Conservation (phyloP, 768 basidiomycete species). For the Xerocomellus chrysenteron region DNA sequence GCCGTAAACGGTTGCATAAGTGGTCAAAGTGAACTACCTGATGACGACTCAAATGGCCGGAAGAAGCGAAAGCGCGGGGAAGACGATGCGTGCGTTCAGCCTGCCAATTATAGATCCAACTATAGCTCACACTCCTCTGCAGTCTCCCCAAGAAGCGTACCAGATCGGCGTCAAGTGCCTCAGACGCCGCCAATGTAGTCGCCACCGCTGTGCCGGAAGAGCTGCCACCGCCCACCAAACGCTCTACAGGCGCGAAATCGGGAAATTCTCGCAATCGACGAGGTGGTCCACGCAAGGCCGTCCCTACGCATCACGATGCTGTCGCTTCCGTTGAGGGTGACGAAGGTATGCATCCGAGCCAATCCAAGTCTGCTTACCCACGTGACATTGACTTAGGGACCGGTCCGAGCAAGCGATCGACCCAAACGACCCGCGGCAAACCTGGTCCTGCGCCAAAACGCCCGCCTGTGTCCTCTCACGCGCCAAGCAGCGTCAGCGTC, state of each 20-base stretch:
- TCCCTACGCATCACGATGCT: constrained; percentile 21
- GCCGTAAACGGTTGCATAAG: constrained; percentile 38
- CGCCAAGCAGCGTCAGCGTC: constrained; percentile 26
- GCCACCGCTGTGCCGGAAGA: constrained; percentile 41
- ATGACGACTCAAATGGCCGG: constrained; percentile 49
- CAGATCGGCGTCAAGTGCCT: constrained; percentile 70
- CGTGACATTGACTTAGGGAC: constrained; percentile 39
- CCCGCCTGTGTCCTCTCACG: constrained; percentile 31
- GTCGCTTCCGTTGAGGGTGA: constrained; percentile 49
- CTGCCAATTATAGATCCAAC: background rate
- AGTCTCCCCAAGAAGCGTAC: constrained; percentile 68
- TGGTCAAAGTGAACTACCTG: constrained; percentile 43
- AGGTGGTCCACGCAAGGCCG: constrained; percentile 31
- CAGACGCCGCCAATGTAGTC: constrained; percentile 51
- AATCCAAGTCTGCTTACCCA: constrained; percentile 26
- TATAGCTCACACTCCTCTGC: constrained; percentile 14
- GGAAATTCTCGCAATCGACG: constrained; percentile 30
- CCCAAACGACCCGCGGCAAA: constrained; percentile 42
- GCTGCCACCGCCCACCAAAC: constrained; percentile 36
- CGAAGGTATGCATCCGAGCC: constrained; percentile 50
- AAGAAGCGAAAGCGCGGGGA: constrained; percentile 78
- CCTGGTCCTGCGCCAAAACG: constrained; percentile 31
- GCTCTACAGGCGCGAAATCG: constrained; percentile 26
- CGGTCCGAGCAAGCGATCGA: constrained; percentile 35
- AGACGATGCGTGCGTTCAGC: constrained; percentile 61